Percentiles rank a stretch among this genome's conserved stretches.
These are phyloP conservation scores for Allium sativum DNA, from an alignment of 106 monocot species.

Conservation along the genomic window DNA sequence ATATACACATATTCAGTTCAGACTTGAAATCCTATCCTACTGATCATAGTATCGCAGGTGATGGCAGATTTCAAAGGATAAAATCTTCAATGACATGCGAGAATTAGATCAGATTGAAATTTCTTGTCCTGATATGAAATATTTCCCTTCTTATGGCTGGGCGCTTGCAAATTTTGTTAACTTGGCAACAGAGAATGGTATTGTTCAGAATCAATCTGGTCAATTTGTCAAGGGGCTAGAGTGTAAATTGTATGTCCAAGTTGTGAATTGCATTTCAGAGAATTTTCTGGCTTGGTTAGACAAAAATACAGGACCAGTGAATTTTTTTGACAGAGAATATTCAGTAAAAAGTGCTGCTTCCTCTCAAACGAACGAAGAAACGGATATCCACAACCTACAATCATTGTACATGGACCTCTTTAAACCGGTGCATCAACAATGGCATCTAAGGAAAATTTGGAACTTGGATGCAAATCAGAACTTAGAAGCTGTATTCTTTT, in stretches of 20 bases:
- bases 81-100: slow-evolving; percentile 46
- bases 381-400: slow-evolving; percentile 6
- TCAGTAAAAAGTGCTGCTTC: slow-evolving; percentile 9
- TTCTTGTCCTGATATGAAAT: slow-evolving; percentile 10
- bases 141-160: slow-evolving; percentile 62
- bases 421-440: slow-evolving; percentile 77
- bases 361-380: slow-evolving; percentile 4
- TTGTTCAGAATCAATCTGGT: slow-evolving; percentile 24
- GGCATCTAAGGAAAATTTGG: slow-evolving; percentile 69
- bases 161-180: slow-evolving; percentile 65
- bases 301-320: slow-evolving; percentile 11
- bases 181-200: slow-evolving; percentile 36
- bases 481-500: slow-evolving; percentile 44
- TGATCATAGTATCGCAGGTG: slow-evolving; percentile 76
- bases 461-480: slow-evolving; percentile 28
- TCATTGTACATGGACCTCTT: slow-evolving; percentile 43
- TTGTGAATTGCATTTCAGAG: slow-evolving; percentile 45
- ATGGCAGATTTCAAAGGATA: slow-evolving; percentile 68
- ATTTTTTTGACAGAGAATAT: slow-evolving; percentile 10
- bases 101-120: slow-evolving; percentile 27
- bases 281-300: slow-evolving; percentile 46
- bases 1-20: too few relatives aligned
- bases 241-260: slow-evolving; percentile 46
- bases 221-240: slow-evolving; percentile 46
- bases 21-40: slow-evolving; percentile 20